Evolutionary conservation across 2,329 filamentous ascomycete genomes (phyloP), one percentile per base, ranked within the genome.

Genomic region (Cordyceps pruinosa): DNA sequence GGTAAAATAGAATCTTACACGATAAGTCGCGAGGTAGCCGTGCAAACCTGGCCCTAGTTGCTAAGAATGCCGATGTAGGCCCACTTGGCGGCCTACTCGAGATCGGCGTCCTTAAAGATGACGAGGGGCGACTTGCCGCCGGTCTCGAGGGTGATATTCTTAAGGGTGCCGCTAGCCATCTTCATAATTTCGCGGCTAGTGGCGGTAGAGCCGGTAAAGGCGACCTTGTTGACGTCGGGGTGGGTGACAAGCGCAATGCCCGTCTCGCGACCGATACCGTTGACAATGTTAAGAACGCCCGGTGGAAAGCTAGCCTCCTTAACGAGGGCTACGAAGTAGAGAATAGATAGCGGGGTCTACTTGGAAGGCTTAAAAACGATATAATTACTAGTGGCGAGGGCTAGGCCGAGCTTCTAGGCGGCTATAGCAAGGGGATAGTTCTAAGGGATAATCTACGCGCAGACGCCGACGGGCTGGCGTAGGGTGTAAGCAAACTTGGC

Each of bases 141-240:
- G 13, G 83, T 84, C 70, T 87, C 84, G 9, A 87, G 75, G 1
- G 83, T 86, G 58, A 86, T 82, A 65, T 85, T 86, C 71, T 86
- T 86, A 64, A 84, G 73, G 61, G 76, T 89, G 1, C 79, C 72
- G n/a, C 83, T 78, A 0, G 88, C 87, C 70, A 82, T 78, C 68
- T 88, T 89, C 87, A 91, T 90, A 61, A 92, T 89, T 51, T 86
- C 78, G 56, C 83, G 82, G 8, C 85, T 89, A 0, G 88, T 91
- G 1, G 75, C 74, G 0, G 88, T 92, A 4, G 84, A 88, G 39
- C 89, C 89, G 0, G 89, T 92, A 62, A 92, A 93, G 0, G 88
- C 87, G 60, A 93, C 78, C 75, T 92, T 92, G 66, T 89, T 85
- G 17, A 93, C 78, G 42, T 80, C 80, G 25, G 82, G 72, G 66